Percentiles rank a stretch among this genome's conserved stretches.
phyloP scores from a whole-genome alignment of 805 yeast genomes.

The Cyberlindnera suaveolens region DNA sequence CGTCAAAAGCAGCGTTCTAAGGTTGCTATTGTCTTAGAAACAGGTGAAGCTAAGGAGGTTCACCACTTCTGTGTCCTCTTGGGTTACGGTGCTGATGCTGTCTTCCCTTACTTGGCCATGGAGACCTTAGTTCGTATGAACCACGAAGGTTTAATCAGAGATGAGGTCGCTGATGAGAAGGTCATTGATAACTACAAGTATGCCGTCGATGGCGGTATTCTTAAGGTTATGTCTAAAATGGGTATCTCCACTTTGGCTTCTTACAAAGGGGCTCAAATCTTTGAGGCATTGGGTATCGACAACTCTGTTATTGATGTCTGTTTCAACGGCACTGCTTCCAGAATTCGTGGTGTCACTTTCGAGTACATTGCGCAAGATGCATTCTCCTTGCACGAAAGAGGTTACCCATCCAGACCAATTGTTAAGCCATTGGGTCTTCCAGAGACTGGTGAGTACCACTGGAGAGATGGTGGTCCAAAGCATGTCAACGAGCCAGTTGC shows the following conservation, averaged over 20 bases:
- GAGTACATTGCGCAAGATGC: conserved; percentile 97
- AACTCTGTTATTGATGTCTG: conserved; percentile 93
- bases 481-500: conserved; percentile 94
- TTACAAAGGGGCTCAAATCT: conserved; percentile 98
- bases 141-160: conserved; percentile 64
- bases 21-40: conserved; percentile 85
- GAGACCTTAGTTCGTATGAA: conserved; percentile 85
- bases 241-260: conserved; percentile 97
- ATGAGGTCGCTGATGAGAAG: conserved; percentile 48
- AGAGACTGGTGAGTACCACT: conserved; percentile 95
- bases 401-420: conserved; percentile 74
- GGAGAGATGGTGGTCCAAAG: conserved; percentile 98
- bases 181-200: conserved; percentile 74
- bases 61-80: conserved; percentile 92
- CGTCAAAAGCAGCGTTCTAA: conserved; percentile 94
- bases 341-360: conserved; percentile 93
- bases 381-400: conserved; percentile 86
- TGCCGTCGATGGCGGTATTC: conserved; percentile 84
- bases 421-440: conserved; percentile 68
- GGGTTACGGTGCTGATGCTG: conserved; percentile 97
- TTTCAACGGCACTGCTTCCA: conserved; percentile 95
- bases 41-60: conserved; percentile 96
- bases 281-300: conserved; percentile 94
- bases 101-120: conserved; percentile 89
- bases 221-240: conserved; percentile 98